These are phyloP conservation scores for Elsinoe batatas DNA, from an alignment of 2,329 filamentous ascomycete genomes.

Conservation along the genomic window DNA sequence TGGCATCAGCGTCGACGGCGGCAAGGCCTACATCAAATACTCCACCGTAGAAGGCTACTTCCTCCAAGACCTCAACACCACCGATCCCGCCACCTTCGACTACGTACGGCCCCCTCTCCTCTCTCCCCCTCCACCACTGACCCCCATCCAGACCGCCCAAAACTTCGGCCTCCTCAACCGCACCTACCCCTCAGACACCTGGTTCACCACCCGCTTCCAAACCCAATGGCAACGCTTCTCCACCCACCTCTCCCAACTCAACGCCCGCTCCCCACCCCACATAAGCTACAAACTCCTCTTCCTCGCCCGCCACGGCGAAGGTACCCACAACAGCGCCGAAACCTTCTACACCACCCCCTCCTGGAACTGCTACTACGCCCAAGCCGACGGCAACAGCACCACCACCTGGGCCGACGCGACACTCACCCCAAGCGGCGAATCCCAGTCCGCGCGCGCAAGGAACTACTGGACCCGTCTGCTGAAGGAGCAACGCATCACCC, in stretches of 20 bases:
- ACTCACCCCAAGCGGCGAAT: slow-evolving; percentile 48
- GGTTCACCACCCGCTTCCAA: slow-evolving; percentile 31
- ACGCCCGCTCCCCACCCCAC: slow-evolving; percentile 37
- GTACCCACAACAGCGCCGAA: slow-evolving; percentile 55
- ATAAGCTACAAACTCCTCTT: slow-evolving; percentile 60
- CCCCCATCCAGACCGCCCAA: slow-evolving; percentile 38
- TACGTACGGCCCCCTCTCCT: slow-evolving; percentile 42
- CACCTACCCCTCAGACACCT: slow-evolving; percentile 47
- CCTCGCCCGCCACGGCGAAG: slow-evolving; percentile 61
- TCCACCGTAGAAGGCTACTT: slow-evolving; percentile 54
- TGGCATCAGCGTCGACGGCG: slow-evolving; percentile 13
- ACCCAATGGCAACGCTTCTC: slow-evolving; percentile 59
- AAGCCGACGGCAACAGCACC: slow-evolving; percentile 54
- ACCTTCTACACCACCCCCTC: slow-evolving; percentile 56
- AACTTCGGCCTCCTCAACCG: slow-evolving; percentile 60
- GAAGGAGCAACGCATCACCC: slow-evolving; percentile 44
- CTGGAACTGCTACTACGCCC: slow-evolving; percentile 60
- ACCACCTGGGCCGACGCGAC: slow-evolving; percentile 53
- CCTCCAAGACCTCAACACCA: slow-evolving; percentile 50
- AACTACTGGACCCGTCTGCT: slow-evolving; percentile 50
- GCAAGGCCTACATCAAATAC: slow-evolving; percentile 43
- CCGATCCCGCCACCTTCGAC: slow-evolving; percentile 49
- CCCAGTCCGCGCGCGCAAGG: slow-evolving; percentile 50
- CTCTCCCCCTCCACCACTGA: neutral
- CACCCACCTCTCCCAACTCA: slow-evolving; percentile 48